phyloP scores from a whole-genome alignment of 805 yeast species.

The Barnettozyma sucrosica region DNA sequence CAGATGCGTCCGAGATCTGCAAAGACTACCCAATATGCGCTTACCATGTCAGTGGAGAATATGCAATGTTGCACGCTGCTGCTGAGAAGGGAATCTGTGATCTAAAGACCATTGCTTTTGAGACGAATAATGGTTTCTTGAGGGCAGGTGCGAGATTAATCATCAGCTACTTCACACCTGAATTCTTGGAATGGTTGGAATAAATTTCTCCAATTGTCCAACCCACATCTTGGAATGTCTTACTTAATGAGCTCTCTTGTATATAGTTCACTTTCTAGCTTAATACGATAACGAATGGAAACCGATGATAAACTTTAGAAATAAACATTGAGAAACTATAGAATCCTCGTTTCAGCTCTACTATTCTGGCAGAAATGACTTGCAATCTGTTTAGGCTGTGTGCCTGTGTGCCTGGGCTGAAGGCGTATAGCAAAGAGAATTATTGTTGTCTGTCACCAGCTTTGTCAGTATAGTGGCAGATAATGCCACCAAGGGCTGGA shows the following conservation, averaged over 20 bases:
- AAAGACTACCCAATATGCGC: slow-evolving; percentile 85
- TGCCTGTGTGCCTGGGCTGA: too few relatives aligned
- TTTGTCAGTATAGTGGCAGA: too few relatives aligned
- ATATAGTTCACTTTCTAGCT: not conserved
- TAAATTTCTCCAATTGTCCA: not conserved
- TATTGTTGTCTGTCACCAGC: too few relatives aligned
- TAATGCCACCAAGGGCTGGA: too few relatives aligned
- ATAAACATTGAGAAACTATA: too few relatives aligned
- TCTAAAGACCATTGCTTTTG: slow-evolving; percentile 70
- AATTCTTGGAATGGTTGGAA: slow-evolving; percentile 85
- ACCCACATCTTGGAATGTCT: not conserved
- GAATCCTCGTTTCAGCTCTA: too few relatives aligned
- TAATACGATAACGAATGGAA: too few relatives aligned
- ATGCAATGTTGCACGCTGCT: slow-evolving; percentile 96
- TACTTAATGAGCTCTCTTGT: not conserved
- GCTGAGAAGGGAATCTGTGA: slow-evolving; percentile 93
- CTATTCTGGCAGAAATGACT: too few relatives aligned
- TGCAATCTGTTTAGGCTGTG: too few relatives aligned
- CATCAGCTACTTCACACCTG: slow-evolving; percentile 92
- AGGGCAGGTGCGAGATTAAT: slow-evolving; percentile 95
- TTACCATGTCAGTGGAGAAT: slow-evolving; percentile 96
- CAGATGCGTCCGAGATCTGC: slow-evolving; percentile 81
- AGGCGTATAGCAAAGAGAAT: too few relatives aligned
- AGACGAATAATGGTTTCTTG: slow-evolving; percentile 83
- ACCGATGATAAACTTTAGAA: too few relatives aligned